Evolutionary conservation across 495 filamentous ascomycete genomes (phyloP).

Genomic region (Hypoxylon subgilvum): DNA sequence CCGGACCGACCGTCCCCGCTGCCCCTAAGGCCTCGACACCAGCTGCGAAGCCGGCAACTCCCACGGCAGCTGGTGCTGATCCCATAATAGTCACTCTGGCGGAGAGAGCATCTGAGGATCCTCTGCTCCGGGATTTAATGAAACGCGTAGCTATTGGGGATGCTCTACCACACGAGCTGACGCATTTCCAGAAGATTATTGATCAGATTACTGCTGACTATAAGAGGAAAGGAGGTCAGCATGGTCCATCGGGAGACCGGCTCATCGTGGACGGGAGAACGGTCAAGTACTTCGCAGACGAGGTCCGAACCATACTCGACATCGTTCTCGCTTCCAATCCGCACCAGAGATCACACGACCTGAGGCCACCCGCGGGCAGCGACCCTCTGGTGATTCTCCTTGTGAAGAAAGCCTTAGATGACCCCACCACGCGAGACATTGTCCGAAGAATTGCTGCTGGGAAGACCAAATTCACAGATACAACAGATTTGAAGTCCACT

Average conservation of each 20-base stretch:
- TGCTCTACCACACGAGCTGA: slow-evolving; percentile 78
- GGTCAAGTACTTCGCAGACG: slow-evolving; percentile 56
- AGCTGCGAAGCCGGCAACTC: slow-evolving; percentile 31
- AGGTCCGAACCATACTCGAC: slow-evolving; percentile 54
- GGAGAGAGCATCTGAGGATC: slow-evolving; percentile 81
- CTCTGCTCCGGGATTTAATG: slow-evolving; percentile 94
- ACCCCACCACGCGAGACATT: slow-evolving; percentile 44
- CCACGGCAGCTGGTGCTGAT: slow-evolving; percentile 56
- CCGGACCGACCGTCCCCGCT: slow-evolving; percentile 27
- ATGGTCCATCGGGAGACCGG: slow-evolving; percentile 52
- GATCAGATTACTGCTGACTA: slow-evolving; percentile 76
- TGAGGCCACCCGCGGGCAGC: slow-evolving; percentile 49
- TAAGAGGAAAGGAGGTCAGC: slow-evolving; percentile 48
- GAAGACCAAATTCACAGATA: slow-evolving; percentile 50
- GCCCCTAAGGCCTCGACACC: slow-evolving; percentile 35
- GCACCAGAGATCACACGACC: slow-evolving; percentile 47
- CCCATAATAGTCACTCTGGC: slow-evolving; percentile 96
- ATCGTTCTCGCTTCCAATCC: slow-evolving; percentile 55
- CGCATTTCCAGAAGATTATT: slow-evolving; percentile 89
- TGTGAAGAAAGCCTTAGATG: slow-evolving; percentile 52
- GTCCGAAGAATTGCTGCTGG: slow-evolving; percentile 50
- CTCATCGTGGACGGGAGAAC: slow-evolving; percentile 52
- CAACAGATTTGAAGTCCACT: slow-evolving; percentile 49
- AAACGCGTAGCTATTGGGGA: slow-evolving; percentile 88
- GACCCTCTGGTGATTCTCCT: slow-evolving; percentile 52